Percentiles rank a stretch among this genome's conserved stretches.
Conservation (phyloP, 2,329 filamentous ascomycete genomes). For the Rhinocladiella mackenziei region DNA sequence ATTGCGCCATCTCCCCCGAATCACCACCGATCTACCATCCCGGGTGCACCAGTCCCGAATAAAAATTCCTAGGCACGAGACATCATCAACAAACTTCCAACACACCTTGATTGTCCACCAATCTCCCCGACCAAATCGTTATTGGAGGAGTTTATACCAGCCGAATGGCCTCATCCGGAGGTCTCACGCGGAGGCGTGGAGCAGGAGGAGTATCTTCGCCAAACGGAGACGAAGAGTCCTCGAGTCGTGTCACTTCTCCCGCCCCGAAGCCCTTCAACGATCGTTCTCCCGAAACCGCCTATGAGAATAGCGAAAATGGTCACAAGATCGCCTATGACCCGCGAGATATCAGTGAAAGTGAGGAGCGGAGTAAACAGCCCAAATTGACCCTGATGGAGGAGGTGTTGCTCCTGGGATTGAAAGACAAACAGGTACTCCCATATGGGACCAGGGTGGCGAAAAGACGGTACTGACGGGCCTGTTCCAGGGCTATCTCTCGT, state of each 20-base stretch:
- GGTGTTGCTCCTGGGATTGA: conserved; percentile 86
- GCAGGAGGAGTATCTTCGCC: conserved; percentile 51
- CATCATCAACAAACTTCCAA: background rate
- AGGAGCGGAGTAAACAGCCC: conserved; percentile 93
- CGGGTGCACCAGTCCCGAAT: background rate
- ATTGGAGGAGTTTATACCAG: conserved; percentile 7
- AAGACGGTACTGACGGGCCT: background rate
- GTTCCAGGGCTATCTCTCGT: conserved; percentile 85
- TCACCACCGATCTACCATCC: background rate
- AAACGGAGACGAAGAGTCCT: conserved; percentile 57
- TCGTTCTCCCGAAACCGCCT: conserved; percentile 69
- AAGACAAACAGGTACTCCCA: conserved; percentile 87
- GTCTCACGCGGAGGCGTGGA: conserved; percentile 66
- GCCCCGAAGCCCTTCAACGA: conserved; percentile 55
- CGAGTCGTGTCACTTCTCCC: conserved; percentile 63
- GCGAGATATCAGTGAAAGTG: conserved; percentile 93
- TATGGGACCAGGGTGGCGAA: conserved; percentile 2
- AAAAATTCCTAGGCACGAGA: conserved; percentile 13
- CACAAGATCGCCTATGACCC: conserved; percentile 99
- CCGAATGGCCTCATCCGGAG: conserved; percentile 63
- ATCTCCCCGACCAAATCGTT: background rate
- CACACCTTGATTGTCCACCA: background rate
- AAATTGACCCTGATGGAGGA: conserved; percentile 99
- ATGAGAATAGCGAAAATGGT: conserved; percentile 81
- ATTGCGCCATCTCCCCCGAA: background rate